Evolutionary conservation across 306 rosid species (phyloP), one percentile per base, ranked within the genome.

Genomic region (Casuarina equisetifolia): DNA sequence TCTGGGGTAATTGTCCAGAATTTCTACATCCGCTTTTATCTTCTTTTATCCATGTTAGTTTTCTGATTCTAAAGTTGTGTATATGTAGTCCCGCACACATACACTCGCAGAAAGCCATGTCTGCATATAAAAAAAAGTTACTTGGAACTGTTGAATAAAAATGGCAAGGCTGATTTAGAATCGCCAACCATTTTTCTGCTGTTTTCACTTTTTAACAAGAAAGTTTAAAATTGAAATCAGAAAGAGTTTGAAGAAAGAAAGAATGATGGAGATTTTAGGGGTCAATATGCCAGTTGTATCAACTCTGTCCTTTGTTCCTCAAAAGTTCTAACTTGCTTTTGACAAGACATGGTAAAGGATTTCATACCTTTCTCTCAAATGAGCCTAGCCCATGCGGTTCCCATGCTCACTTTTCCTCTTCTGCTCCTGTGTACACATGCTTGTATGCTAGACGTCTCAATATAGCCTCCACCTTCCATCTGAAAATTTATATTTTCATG

Each of bases 1-100:
- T 82, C 93, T 78, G 97, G 83, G 92, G 99, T 92, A 90, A 73
- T 58, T 76, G 20, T 67, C 73, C 69, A 76, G 76, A 9, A 3
- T 70, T 38, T 68, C 9, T 73, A 57, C 63, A n/a, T 76, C 55
- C 48, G 7, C 25, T 19, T 75, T 76, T 42, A 53, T 35, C 49
- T 69, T 76, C 38, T 67, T 5, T 44, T 17, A 13, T 73, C 45
- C 49, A 19, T 38, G 32, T 25, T 66, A 42, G 5, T 15, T 25
- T 58, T 5, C 15, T 45, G 32, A 42, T 67, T 69, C 74, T 58
- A 9, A 58, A 54, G 59, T 8, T 58, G 39, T 25, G 10, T 4
- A 19, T 38, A 4, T 64, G 17, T 25, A n/a, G 19, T 64, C n/a
- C 9, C 9, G 11, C 32, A 20, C 1, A 61, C 11, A 61, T 8